Evolutionary conservation across 208 protist genomes (phyloP).

Genomic region (Trypanosoma vivax): DNA sequence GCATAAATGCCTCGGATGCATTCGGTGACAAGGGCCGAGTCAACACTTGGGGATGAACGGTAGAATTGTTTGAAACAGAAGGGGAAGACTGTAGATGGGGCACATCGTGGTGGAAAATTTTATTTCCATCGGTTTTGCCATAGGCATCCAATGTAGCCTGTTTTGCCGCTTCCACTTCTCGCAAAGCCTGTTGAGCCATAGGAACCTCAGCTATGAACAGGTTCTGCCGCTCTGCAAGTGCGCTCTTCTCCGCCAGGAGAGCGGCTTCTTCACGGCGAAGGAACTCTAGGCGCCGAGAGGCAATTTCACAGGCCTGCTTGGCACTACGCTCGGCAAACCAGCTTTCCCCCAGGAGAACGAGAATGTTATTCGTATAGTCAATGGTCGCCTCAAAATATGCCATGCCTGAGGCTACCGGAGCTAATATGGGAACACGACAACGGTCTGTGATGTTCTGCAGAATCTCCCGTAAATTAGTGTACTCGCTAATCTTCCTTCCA

Average conservation of each 20-base stretch:
- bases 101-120: too few relatives aligned
- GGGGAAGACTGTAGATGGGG: too few relatives aligned
- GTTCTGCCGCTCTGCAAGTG: conserved; percentile 35
- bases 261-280: conserved; percentile 56
- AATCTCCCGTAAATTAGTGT: conserved; percentile 39
- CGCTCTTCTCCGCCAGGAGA: conserved; percentile 50
- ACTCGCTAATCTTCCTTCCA: conserved; percentile 31
- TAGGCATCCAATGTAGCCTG: not conserved
- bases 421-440: conserved; percentile 51
- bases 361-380: conserved; percentile 71
- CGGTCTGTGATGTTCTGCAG: conserved; percentile 45
- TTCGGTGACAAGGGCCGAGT: too few relatives aligned
- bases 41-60: too few relatives aligned
- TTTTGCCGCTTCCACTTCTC: conserved; percentile 25
- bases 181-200: conserved; percentile 42
- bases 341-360: conserved; percentile 81
- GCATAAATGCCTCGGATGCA: too few relatives aligned
- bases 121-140: not conserved
- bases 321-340: conserved; percentile 88
- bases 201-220: conserved; percentile 69
- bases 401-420: conserved; percentile 72
- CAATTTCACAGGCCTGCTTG: conserved; percentile 65
- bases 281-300: conserved; percentile 54
- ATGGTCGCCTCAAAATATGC: conserved; percentile 79
- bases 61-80: too few relatives aligned